Evolutionary conservation across 2,329 filamentous ascomycete genomes (phyloP).

Genomic region (Penicillium hordei): DNA sequence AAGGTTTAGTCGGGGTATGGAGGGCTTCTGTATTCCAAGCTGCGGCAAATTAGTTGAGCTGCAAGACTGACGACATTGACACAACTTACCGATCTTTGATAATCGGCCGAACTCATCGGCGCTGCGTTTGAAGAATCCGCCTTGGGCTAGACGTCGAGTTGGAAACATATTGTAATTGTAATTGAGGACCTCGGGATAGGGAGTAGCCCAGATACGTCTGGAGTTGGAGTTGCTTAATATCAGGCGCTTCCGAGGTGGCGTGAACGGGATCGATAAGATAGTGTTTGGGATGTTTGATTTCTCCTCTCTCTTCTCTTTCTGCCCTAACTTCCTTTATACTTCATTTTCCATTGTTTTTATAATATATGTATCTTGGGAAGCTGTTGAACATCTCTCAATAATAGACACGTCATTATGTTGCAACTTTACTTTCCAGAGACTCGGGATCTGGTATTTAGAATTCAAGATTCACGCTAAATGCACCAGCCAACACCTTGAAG

Average conservation of each 20-base stretch:
- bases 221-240: not conserved
- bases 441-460: not conserved
- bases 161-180: conserved; percentile 36
- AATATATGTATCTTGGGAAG: not conserved
- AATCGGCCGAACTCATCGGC: conserved; percentile 60
- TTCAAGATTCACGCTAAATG: not conserved
- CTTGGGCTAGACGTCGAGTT: conserved; percentile 41
- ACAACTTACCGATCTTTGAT: conserved; percentile 52
- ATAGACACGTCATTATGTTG: conserved; percentile 2
- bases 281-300: not conserved
- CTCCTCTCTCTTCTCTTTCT: not conserved
- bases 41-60: conserved; percentile 21
- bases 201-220: not conserved
- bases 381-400: not conserved
- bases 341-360: not conserved
- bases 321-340: not conserved
- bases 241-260: conserved; percentile 21
- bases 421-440: not conserved
- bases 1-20: conserved; percentile 40
- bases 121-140: conserved; percentile 59
- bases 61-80: conserved; percentile 3
- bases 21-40: conserved; percentile 45
- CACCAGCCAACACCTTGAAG: not conserved
- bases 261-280: conserved; percentile 24
- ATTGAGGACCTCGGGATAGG: not conserved